Conservation (phyloP, 2,329 filamentous ascomycete genomes). For the Aphanoascus verrucosus region DNA sequence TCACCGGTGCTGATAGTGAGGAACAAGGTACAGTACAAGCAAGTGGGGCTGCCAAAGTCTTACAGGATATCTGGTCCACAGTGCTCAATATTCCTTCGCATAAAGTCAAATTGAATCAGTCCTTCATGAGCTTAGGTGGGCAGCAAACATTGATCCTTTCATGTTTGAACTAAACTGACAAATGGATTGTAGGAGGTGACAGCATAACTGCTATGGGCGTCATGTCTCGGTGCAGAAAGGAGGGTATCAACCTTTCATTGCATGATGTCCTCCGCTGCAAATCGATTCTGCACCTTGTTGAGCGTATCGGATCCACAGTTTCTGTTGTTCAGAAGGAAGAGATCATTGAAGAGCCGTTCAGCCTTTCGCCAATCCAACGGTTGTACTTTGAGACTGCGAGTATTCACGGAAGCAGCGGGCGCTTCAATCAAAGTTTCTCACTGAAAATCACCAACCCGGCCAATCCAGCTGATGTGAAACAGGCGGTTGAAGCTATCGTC, state of each 20-base stretch:
- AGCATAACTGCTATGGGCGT: slow-evolving; percentile 44
- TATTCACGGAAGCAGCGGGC: slow-evolving; percentile 7
- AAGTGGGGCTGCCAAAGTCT: slow-evolving; percentile 15
- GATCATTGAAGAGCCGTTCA: slow-evolving; percentile 15
- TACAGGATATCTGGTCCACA: slow-evolving; percentile 25
- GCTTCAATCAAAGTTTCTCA: slow-evolving; percentile 21
- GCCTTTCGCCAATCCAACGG: slow-evolving; percentile 20
- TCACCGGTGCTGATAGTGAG: slow-evolving; percentile 27
- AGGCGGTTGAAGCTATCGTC: slow-evolving; percentile 15
- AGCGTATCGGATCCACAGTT: slow-evolving; percentile 23
- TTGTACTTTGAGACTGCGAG: slow-evolving; percentile 16
- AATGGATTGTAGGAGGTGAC: slow-evolving; percentile 33
- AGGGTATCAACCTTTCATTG: slow-evolving; percentile 36
- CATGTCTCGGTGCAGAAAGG: slow-evolving; percentile 38
- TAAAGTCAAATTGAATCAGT: slow-evolving; percentile 27
- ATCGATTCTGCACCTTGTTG: slow-evolving; percentile 33
- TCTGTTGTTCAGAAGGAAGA: slow-evolving; percentile 19
- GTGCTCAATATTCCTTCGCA: slow-evolving; percentile 28
- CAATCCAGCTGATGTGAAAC: slow-evolving; percentile 1
- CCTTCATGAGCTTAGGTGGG: slow-evolving; percentile 29
- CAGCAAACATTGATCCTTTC: not conserved
- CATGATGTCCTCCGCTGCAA: slow-evolving; percentile 41
- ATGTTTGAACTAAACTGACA: not conserved
- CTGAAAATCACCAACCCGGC: slow-evolving; percentile 12
- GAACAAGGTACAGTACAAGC: slow-evolving; percentile 10